Conservation (phyloP, 305 asterid species). For the Solanum hybrid region DNA sequence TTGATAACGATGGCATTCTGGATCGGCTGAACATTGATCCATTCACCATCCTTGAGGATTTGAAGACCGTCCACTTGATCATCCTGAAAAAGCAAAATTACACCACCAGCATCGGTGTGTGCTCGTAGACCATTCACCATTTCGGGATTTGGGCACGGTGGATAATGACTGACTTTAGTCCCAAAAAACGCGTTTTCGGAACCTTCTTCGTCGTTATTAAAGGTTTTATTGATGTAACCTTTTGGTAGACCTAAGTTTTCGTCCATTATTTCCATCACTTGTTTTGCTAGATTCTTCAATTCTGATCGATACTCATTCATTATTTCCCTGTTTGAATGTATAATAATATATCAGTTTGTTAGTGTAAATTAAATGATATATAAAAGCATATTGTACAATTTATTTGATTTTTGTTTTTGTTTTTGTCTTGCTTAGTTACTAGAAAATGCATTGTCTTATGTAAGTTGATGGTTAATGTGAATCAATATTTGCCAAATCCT, state of each 20-base stretch:
- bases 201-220: slow-evolving; percentile 32
- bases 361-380: not conserved
- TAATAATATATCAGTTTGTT: not conserved
- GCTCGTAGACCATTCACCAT: slow-evolving; percentile 72
- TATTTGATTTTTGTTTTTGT: not conserved
- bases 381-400: not conserved
- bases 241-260: slow-evolving; percentile 59
- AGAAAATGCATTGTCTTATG: not conserved
- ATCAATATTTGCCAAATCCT: not conserved
- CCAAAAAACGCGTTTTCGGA: slow-evolving; percentile 54
- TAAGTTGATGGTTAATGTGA: not conserved
- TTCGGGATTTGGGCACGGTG: slow-evolving; percentile 72
- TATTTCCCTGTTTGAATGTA: slow-evolving; percentile 47
- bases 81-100: slow-evolving; percentile 72
- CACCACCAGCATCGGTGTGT: slow-evolving; percentile 94
- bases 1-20: slow-evolving; percentile 63
- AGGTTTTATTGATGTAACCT: slow-evolving; percentile 58
- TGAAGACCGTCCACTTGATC: slow-evolving; percentile 73
- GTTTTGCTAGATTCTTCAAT: slow-evolving; percentile 51
- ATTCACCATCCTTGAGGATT: slow-evolving; percentile 58
- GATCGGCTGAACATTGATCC: slow-evolving; percentile 78
- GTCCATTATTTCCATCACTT: slow-evolving; percentile 72
- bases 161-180: slow-evolving; percentile 88
- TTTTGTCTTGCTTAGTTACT: too few species aligned
- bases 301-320: slow-evolving; percentile 65